A percentile compares a stretch with the other conserved stretches of the same genome.
These are phyloP conservation scores for Fusarium graminum DNA, from an alignment of 2,329 filamentous ascomycete species.

Conservation along the genomic window DNA sequence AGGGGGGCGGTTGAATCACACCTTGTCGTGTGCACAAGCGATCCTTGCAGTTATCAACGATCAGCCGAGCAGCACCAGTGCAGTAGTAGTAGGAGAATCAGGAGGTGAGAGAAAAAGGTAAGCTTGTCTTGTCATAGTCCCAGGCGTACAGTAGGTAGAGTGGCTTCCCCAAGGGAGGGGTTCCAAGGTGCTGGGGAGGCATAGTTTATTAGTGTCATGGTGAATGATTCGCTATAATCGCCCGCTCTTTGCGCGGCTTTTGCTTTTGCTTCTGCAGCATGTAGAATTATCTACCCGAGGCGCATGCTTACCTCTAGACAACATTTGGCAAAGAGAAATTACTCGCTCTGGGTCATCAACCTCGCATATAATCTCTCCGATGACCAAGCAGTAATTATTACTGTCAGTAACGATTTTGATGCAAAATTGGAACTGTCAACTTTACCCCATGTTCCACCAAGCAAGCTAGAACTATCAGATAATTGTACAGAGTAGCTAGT, in stretches of 20 bases:
- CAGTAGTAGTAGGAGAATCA: conserved; percentile 1
- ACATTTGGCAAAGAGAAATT: too few relatives aligned
- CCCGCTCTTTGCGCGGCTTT: conserved; percentile 18
- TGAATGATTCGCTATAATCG: not conserved
- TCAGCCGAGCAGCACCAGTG: conserved; percentile 5
- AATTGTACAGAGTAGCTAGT: too few relatives aligned
- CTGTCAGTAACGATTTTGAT: too few relatives aligned
- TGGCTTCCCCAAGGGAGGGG: conserved; percentile 20
- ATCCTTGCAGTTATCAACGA: conserved; percentile 35
- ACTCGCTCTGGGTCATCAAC: too few relatives aligned
- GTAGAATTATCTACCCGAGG: conserved; percentile 8
- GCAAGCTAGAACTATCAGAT: conserved; percentile 3
- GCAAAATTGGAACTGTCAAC: not conserved
- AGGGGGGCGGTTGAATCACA: conserved; percentile 35
- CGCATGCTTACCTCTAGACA: not conserved
- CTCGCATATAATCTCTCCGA: not conserved
- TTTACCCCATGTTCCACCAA: conserved; percentile 14
- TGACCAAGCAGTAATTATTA: not conserved
- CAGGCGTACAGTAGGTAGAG: conserved; percentile 8
- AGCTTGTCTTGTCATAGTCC: conserved; percentile 17
- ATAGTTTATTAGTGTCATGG: conserved; percentile 16
- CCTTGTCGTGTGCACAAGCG: conserved; percentile 33
- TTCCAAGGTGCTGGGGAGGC: conserved; percentile 22
- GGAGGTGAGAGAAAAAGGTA: conserved; percentile 8
- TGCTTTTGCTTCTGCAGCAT: conserved; percentile 10